Base-by-base conservation (phyloP, 768 basidiomycete genomes). In the Boletus tomentosulus region DNA sequence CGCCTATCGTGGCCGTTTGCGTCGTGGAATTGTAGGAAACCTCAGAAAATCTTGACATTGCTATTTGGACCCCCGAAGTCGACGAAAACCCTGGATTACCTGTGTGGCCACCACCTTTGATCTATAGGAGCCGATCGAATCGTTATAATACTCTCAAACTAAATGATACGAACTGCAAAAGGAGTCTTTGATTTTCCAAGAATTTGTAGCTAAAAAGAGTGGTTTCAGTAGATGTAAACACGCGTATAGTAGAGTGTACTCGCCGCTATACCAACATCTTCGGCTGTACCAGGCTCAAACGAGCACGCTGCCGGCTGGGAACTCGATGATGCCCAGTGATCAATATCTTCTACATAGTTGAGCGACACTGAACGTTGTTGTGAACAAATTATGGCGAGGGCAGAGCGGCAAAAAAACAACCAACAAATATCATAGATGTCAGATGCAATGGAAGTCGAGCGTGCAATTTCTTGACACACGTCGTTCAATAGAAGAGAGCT, bases 41-140 rank as follows among this genome's bases (percentile, higher is more conserved):
- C 3, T 75, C 62, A 3, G 71, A 72, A 59, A 84, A 84, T 0
- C 73, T 67, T 15, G 58, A 59, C 81, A 84, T 79, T 15, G 79
- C 65, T 24, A 85, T 83, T 4, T 79, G 79, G 5, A 85, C 75
- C 10, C 82, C 84, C 0, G 60, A 35, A 0, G 83, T 84, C 0
- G 84, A 85, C 0, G 82, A 82, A 57, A 83, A 82, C 0, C 77
- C 77, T 0, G 72, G 78, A 55, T 84, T 84, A 0, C 72, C 54
- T 0, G 77, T 51, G 58, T 86, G 84, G 0, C 84, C 83, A n/a
- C 83, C 82, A 22, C 81, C 77, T 64, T 83, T 85, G 30, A 86
- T 72, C 83, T 84, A 6, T 39, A 27, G 11, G 19, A 12, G 30
- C 12, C 3, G 2, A n/a, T 30, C 7, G 25, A 22, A 33, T 4